These are phyloP conservation scores for Zalaria obscura DNA, from an alignment of 2,329 filamentous ascomycete genomes.

Conservation along the genomic window DNA sequence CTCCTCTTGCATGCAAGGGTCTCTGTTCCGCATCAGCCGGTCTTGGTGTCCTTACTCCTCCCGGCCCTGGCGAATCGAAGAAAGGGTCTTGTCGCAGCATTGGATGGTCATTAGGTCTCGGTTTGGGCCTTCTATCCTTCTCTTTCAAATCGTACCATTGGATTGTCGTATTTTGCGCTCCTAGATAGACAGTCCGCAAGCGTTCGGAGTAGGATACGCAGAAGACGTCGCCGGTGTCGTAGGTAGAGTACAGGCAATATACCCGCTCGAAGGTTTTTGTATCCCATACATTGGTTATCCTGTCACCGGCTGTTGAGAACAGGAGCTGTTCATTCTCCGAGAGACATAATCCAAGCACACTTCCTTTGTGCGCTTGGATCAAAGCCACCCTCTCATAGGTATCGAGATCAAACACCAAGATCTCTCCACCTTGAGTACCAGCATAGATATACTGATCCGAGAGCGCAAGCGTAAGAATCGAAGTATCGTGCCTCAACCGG, in stretches of 20 bases:
- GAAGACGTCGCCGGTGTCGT: conserved; percentile 92
- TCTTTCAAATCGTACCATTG: conserved; percentile 76
- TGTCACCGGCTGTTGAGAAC: conserved; percentile 87
- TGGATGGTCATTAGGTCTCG: conserved; percentile 55
- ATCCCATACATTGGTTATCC: conserved; percentile 89
- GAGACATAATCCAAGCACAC: conserved; percentile 72
- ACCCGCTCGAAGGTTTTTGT: conserved; percentile 60
- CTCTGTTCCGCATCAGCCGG: conserved; percentile 42
- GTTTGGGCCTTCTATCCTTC: conserved; percentile 42
- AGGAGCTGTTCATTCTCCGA: conserved; percentile 61
- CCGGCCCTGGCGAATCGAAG: conserved; percentile 81
- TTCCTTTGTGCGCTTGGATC: conserved; percentile 81
- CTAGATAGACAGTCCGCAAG: conserved; percentile 73
- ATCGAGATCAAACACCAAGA: conserved; percentile 76
- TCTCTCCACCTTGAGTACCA: conserved; percentile 85
- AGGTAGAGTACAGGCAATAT: conserved; percentile 83
- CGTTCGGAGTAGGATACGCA: conserved; percentile 77
- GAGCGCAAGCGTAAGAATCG: conserved; percentile 69
- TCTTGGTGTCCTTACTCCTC: conserved; percentile 64
- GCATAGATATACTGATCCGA: conserved; percentile 75
- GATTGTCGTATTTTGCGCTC: conserved; percentile 86
- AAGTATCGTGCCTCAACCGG: conserved; percentile 61
- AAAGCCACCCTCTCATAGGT: conserved; percentile 70
- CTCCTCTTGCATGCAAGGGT: conserved; percentile 38
- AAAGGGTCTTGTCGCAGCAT: conserved; percentile 71